Evolutionary conservation across 2,329 filamentous ascomycete species (phyloP), one percentile per base, ranked within the genome.

Genomic region (Paracorniculantispora psalliotae): DNA sequence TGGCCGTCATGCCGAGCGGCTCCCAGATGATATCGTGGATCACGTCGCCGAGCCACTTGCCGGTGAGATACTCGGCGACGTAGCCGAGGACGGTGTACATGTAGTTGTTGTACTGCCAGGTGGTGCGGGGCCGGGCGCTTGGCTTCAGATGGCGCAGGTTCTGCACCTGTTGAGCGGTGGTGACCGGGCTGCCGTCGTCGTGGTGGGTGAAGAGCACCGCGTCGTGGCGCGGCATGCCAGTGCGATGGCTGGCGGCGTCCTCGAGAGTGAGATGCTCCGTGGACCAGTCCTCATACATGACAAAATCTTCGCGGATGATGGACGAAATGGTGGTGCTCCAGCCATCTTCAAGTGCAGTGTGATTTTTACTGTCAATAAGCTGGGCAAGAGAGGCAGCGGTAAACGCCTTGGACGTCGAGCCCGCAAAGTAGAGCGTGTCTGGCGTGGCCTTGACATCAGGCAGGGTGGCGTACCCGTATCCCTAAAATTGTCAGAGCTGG

Each of bases 71-170:
- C 62, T 81, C 77, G n/a, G 82, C 65, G 1, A 81, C 71, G 62
- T 81, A 70, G 5, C 74, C 75, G 2, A 75, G 71, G 1, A 72
- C 72, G 1, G 70, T 70, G 63, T 73, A 84, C 74, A 82, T 81
- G 59, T 76, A 69, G 65, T 84, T 83, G 65, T 71, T 76, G 65
- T 84, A 83, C 60, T 77, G 71, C 58, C 71, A 81, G 57, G 64
- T 70, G 1, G 73, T 71, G 2, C 82, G 72, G 5, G 79, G 72
- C 61, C 80, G 76, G 7, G 68, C 67, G 0, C 71, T 72, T 61
- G 79, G 63, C 1, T 76, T 73, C 17, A 84, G 67, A 61, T 80
- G 65, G 3, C 80, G 71, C 25, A 83, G 62, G 19, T 74, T 76
- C 26, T 77, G 70, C 9, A 77, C 74, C 0, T 76, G 61, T 1